phyloP scores from a whole-genome alignment of 1,284 basidiomycete species.

The Wallemia ichthyophaga region DNA sequence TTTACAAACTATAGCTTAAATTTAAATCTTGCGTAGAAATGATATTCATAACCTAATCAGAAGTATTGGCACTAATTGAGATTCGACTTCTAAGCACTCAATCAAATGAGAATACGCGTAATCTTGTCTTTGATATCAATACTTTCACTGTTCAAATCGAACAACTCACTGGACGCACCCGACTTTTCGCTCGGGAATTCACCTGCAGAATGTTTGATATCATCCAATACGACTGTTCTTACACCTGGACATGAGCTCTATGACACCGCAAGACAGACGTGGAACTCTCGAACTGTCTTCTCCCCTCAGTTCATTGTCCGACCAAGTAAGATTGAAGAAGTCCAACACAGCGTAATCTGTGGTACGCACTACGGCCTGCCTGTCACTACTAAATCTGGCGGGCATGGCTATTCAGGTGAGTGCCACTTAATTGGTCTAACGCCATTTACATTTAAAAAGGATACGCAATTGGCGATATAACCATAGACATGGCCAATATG shows the following conservation, averaged over 20 bases:
- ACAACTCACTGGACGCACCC: background rate
- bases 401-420: slow-evolving; percentile 7
- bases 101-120: no score
- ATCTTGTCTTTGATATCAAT: no score
- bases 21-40: no score
- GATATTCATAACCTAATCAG: no score
- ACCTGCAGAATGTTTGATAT: background rate
- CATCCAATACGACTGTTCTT: background rate
- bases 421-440: no score
- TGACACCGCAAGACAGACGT: background rate
- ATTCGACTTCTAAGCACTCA: no score
- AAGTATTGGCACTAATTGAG: no score
- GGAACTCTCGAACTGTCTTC: background rate
- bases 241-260: background rate
- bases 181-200: background rate
- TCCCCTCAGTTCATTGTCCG: background rate
- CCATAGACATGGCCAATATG: slow-evolving; percentile 7
- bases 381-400: slow-evolving; percentile 7
- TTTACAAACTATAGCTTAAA: no score
- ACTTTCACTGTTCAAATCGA: no score
- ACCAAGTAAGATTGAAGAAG: slow-evolving; percentile 3
- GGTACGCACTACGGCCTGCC: slow-evolving; percentile 3
- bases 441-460: no score
- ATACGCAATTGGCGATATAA: slow-evolving; percentile 6
- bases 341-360: slow-evolving; percentile 6